Percentiles rank a stretch among this genome's conserved stretches.
Conservation (phyloP, 2,329 filamentous ascomycete genomes). For the Monosporascus sp. region DNA sequence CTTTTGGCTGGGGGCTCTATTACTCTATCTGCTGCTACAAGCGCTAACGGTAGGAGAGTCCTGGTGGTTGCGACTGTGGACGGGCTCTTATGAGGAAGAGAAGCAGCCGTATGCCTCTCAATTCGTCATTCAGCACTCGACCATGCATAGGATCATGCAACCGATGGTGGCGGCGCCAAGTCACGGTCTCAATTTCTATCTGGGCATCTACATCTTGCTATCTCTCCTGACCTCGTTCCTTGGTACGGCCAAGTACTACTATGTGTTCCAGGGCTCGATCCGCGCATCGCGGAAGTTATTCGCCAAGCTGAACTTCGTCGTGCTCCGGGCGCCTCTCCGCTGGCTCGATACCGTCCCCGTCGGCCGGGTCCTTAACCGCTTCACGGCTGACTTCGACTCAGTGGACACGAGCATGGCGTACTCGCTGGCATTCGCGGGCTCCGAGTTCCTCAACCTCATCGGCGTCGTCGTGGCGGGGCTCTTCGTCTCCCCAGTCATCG, state of each 20-base stretch:
- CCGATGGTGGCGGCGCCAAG: slow-evolving; percentile 22
- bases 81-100: slow-evolving; percentile 36
- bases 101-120: slow-evolving; percentile 36
- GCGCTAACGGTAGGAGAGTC: slow-evolving; percentile 50
- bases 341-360: slow-evolving; percentile 78
- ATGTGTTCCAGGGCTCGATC: slow-evolving; percentile 60
- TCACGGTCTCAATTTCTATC: slow-evolving; percentile 53
- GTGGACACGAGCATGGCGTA: slow-evolving; percentile 64
- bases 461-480: slow-evolving; percentile 62
- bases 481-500: slow-evolving; percentile 62
- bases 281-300: slow-evolving; percentile 66
- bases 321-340: slow-evolving; percentile 67
- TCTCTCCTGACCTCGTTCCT: slow-evolving; percentile 52
- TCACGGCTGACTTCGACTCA: slow-evolving; percentile 70
- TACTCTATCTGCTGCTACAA: slow-evolving; percentile 51
- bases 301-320: slow-evolving; percentile 56
- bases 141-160: slow-evolving; percentile 32
- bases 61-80: slow-evolving; percentile 64
- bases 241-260: slow-evolving; percentile 57
- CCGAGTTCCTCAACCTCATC: slow-evolving; percentile 55
- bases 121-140: slow-evolving; percentile 41
- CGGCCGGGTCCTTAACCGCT: slow-evolving; percentile 71
- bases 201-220: slow-evolving; percentile 61
- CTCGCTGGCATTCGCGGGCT: slow-evolving; percentile 55
- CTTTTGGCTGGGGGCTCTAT: slow-evolving; percentile 52